A percentile compares a stretch with the other conserved stretches of the same genome.
Conservation (phyloP, 1,284 basidiomycete species). For the Apiotrichum akiyoshidainum region DNA sequence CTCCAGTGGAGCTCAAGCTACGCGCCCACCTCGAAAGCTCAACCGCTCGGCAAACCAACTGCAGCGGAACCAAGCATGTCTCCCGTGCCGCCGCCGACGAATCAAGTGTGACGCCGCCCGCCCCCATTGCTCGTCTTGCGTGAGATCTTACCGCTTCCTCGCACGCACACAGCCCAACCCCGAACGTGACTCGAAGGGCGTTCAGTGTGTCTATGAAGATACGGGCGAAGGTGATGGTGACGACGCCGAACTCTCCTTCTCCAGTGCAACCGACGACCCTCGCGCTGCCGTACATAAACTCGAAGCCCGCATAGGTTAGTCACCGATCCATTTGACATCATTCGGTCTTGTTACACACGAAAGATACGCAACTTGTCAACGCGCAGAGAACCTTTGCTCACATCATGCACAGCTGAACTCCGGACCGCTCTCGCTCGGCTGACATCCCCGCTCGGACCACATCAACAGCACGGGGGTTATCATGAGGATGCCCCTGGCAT, state of each 20-base stretch:
- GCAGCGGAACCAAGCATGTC: slow-evolving; percentile 24
- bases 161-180: slow-evolving; percentile 34
- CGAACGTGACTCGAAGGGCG: slow-evolving; percentile 33
- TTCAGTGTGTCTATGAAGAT: slow-evolving; percentile 38
- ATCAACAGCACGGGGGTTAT: neutral
- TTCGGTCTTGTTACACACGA: no score
- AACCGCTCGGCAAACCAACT: slow-evolving; percentile 25
- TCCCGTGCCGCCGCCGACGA: slow-evolving; percentile 21
- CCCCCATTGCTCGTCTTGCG: slow-evolving; percentile 22
- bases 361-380: neutral
- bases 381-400: slow-evolving; percentile 4
- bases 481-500: neutral
- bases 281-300: slow-evolving; percentile 24
- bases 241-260: neutral
- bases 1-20: neutral
- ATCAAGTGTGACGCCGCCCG: slow-evolving; percentile 25
- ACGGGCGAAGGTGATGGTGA: slow-evolving; percentile 1
- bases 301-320: slow-evolving; percentile 39
- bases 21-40: slow-evolving; percentile 20
- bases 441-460: neutral
- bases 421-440: slow-evolving; percentile 14
- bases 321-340: neutral
- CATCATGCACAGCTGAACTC: slow-evolving; percentile 20
- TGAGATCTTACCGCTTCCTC: slow-evolving; percentile 21
- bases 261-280: slow-evolving; percentile 2